Evolutionary conservation across 352 stramenopile species (phyloP).

Genomic region (Aphanomyces stellatus): DNA sequence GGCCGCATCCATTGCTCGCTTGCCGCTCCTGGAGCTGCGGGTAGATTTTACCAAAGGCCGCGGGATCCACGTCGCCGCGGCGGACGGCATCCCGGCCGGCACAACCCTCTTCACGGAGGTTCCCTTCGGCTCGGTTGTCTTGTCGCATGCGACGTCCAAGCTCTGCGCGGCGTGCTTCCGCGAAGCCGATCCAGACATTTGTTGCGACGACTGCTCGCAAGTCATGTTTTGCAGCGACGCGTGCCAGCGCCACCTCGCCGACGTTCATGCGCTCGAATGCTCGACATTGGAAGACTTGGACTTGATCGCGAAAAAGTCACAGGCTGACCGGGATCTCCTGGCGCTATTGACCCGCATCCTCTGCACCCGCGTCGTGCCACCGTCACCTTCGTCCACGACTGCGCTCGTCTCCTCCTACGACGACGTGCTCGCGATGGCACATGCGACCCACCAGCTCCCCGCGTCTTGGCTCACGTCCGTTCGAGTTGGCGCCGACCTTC

Average conservation of each 20-base stretch:
- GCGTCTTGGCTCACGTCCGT: conserved; percentile 30
- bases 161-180: conserved; percentile 37
- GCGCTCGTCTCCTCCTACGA: conserved; percentile 24
- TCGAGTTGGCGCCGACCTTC: conserved; percentile 23
- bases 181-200: conserved; percentile 34
- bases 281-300: conserved; percentile 38
- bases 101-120: conserved; percentile 26
- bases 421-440: conserved; percentile 33
- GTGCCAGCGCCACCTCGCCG: conserved; percentile 28
- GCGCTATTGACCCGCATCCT: conserved; percentile 38
- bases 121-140: conserved; percentile 32
- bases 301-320: conserved; percentile 31
- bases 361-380: conserved; percentile 16
- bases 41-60: not conserved
- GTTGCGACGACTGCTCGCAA: conserved; percentile 41
- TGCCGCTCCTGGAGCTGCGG: not conserved
- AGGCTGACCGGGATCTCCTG: conserved; percentile 32
- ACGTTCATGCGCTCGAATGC: conserved; percentile 39
- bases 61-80: not conserved
- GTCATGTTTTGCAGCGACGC: conserved; percentile 42
- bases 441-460: conserved; percentile 28
- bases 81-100: not conserved
- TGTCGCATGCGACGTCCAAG: conserved; percentile 23
- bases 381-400: not conserved
- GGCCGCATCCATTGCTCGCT: too few species aligned